phyloP scores from a whole-genome alignment of 2,329 filamentous ascomycete genomes.

The Cladophialophora chaetospira region DNA sequence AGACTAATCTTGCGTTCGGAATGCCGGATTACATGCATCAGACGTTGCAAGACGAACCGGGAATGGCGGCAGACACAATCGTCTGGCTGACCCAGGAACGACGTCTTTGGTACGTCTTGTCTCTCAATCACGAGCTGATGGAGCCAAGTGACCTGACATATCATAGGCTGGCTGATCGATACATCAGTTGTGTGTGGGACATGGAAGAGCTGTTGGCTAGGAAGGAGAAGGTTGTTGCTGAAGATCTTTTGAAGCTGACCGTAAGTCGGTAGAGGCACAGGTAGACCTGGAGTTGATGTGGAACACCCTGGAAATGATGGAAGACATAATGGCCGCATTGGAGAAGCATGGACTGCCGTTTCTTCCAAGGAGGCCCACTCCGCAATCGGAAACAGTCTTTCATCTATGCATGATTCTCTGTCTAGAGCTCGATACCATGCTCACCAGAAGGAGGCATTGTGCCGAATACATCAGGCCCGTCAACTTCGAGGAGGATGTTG shows the following conservation, averaged over 20 bases:
- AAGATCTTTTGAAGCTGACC: not conserved
- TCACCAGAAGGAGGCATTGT: no score
- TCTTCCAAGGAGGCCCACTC: no score
- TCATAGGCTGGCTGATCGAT: not conserved
- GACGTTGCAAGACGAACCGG: not conserved
- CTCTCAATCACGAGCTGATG: not conserved
- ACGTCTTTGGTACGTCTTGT: not conserved
- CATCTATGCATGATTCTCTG: no score
- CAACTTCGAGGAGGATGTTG: no score
- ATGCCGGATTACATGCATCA: not conserved
- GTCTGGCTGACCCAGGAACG: not conserved
- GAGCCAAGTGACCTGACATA: not conserved
- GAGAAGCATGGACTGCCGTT: no score
- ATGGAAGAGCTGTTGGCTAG: not conserved
- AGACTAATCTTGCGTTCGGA: not conserved
- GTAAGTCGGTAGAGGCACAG: no score
- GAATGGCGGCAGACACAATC: not conserved
- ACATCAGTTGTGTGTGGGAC: not conserved
- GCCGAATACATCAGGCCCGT: no score
- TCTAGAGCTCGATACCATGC: no score
- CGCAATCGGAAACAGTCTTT: no score
- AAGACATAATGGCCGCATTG: no score
- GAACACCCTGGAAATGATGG: no score
- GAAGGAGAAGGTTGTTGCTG: not conserved
- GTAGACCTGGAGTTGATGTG: no score